Base-by-base conservation (phyloP, 2,329 filamentous ascomycete species). In the Cercospora sp. region DNA sequence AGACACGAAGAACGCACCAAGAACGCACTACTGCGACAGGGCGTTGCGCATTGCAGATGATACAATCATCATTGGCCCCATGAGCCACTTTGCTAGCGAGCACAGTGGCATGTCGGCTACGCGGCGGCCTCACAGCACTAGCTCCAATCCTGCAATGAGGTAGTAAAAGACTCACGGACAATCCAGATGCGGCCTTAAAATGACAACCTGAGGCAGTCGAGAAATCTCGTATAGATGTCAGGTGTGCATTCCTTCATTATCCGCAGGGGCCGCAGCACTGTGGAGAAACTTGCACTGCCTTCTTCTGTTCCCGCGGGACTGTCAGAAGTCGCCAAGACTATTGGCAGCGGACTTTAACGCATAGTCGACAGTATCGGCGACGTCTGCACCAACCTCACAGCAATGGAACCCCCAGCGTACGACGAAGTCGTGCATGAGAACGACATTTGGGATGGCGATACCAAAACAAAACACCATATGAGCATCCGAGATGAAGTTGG, bases 401-500 rank as follows among this genome's bases (percentile, higher is more conserved):
- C 28, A 70, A 71, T 71, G 28, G 68, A 72, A 5, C 77, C 76
- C 32, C 77, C 77, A 9, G 70, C 76, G 2, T 79, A 79, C 67
- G 75, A 78, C 37, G 74, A 75, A 12, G 70, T 67, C 63, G 64
- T 65, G 16, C 61, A 66, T 13, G 55, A 67, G 40, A 60, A 37
- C 59, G 61, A 66, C 21, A 12, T 66, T 26, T 51, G 55, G 57
- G 53, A 70, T 57, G 64, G 61, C 18, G 69, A 73, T 18, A 40
- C 65, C 10, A 74, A 74, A 21, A 63, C 16, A 24, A 49, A 62
- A n/a, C 70, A 72, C 13, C 69, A 67, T 18, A 72, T 74, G 66
- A 78, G 67, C 64, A 74, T 78, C 30, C 66, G 72, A 16, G 73
- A 76, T 34, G 75, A 78, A 69, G 71, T 77, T 49, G 72, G 70